A percentile compares a stretch with the other conserved stretches of the same genome.
These are phyloP conservation scores for Aspergillus sp. DNA, from an alignment of 2,329 filamentous ascomycete species.

Conservation along the genomic window DNA sequence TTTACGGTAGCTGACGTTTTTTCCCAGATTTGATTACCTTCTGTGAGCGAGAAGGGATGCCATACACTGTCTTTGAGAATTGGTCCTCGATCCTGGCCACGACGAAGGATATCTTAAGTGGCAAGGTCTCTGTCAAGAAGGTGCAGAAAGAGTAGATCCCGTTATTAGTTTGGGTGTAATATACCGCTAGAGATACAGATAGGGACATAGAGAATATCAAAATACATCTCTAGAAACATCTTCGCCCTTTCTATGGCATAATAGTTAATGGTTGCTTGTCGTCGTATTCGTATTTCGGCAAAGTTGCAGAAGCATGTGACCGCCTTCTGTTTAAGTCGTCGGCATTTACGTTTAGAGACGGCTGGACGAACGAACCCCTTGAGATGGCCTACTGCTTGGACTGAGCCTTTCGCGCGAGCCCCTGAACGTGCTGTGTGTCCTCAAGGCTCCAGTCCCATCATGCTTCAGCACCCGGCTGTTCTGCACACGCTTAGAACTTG, in stretches of 20 bases:
- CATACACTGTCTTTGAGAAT: constrained; percentile 83
- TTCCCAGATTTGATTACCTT: constrained; percentile 76
- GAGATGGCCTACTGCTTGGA: constrained; percentile 31
- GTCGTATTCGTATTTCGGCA: constrained; percentile 5
- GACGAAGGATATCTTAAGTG: constrained; percentile 74
- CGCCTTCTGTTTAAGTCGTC: constrained; percentile 22
- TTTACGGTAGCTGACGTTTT: constrained; percentile 15
- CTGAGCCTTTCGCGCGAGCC: constrained; percentile 26
- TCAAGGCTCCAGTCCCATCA: constrained; percentile 24
- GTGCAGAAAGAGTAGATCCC: constrained; percentile 46
- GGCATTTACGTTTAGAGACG: neutral
- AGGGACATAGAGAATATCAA: neutral
- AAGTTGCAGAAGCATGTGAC: constrained; percentile 22
- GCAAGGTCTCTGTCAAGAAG: constrained; percentile 70
- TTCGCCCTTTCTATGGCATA: neutral
- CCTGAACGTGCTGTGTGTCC: constrained; percentile 12
- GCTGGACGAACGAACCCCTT: constrained; percentile 22
- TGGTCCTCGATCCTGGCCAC: constrained; percentile 77
- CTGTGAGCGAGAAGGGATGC: constrained; percentile 79
- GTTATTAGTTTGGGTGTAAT: neutral
- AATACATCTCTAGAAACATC: neutral
- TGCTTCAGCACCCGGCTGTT: constrained; percentile 31
- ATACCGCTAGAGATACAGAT: neutral
- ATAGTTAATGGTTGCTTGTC: neutral
- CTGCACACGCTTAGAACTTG: constrained; percentile 27